phyloP scores from a whole-genome alignment of 306 rosid species.

The Cucurbita argyrosperma region DNA sequence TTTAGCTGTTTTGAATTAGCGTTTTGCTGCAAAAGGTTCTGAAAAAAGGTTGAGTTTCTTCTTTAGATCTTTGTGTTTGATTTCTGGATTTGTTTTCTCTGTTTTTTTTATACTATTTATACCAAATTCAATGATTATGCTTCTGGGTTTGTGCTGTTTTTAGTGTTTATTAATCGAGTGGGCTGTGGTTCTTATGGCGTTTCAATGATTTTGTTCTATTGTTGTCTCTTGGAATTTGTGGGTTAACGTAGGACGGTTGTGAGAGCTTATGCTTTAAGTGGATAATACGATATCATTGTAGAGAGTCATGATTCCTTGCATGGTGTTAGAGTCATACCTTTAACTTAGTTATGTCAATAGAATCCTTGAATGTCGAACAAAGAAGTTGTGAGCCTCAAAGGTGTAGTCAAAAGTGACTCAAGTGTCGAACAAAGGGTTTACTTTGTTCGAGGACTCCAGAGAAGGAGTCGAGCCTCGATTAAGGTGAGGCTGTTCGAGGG shows the following conservation, averaged over 20 bases:
- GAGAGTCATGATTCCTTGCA: too few relatives aligned
- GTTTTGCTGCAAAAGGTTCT: constrained; percentile 18
- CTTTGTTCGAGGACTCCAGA: too few relatives aligned
- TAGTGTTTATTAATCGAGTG: neutral
- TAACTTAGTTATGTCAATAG: too few relatives aligned
- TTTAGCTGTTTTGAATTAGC: constrained; percentile 17
- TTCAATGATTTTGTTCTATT: constrained; percentile 27
- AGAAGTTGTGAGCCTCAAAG: too few relatives aligned
- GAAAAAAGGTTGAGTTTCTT: constrained; percentile 28
- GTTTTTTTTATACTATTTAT: neutral
- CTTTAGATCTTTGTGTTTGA: neutral
- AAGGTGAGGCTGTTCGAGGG: too few relatives aligned
- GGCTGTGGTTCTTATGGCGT: constrained; percentile 7
- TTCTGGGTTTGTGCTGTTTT: constrained; percentile 1
- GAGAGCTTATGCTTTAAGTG: neutral
- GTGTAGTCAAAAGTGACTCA: too few relatives aligned
- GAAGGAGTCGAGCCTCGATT: too few relatives aligned
- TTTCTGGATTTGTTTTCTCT: constrained; percentile 3
- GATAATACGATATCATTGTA: too few relatives aligned
- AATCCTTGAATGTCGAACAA: too few relatives aligned
- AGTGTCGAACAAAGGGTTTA: too few relatives aligned
- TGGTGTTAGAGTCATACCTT: too few relatives aligned
- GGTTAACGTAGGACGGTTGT: neutral
- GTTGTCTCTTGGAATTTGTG: constrained; percentile 10
- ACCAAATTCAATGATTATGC: constrained; percentile 9